These are phyloP conservation scores for Cucurbita moschata DNA, from an alignment of 306 rosid genomes.

Conservation along the genomic window DNA sequence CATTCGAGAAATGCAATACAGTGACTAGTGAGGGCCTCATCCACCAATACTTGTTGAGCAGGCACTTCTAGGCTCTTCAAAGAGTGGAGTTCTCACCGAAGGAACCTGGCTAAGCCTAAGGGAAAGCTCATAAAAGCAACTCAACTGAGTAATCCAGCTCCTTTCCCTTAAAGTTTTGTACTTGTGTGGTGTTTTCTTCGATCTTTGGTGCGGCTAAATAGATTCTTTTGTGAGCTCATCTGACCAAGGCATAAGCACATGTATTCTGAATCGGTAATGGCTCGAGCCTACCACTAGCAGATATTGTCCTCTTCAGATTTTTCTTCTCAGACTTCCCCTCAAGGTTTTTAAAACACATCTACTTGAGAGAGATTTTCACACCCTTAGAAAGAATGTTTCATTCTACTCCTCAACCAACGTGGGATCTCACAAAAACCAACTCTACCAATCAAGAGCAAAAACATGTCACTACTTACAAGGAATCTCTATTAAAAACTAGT, in stretches of 20 bases:
- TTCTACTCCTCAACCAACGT: too few relatives aligned
- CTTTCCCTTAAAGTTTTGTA: neutral
- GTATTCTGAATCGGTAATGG: neutral
- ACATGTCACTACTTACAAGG: neutral
- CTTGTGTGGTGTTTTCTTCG: neutral
- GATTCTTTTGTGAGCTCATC: neutral
- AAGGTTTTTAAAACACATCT: too few relatives aligned
- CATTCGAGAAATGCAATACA: neutral
- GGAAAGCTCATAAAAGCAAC: neutral
- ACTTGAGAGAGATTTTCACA: too few relatives aligned
- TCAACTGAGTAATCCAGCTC: neutral
- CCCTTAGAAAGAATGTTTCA: too few relatives aligned
- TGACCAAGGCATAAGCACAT: neutral
- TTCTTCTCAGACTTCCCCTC: too few relatives aligned
- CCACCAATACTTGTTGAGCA: neutral
- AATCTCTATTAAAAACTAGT: too few relatives aligned
- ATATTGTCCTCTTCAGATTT: too few relatives aligned
- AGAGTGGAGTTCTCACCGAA: neutral
- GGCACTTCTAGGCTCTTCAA: neutral
- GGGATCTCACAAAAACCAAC: neutral
- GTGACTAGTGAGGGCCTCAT: neutral
- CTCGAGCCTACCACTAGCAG: too few relatives aligned
- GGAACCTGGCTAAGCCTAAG: neutral
- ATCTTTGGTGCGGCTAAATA: neutral
- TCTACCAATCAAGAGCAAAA: neutral